Percentiles rank a stretch among this genome's conserved stretches.
These are phyloP conservation scores for Colletotrichum phormii DNA, from an alignment of 2,329 filamentous ascomycete genomes.

Conservation along the genomic window DNA sequence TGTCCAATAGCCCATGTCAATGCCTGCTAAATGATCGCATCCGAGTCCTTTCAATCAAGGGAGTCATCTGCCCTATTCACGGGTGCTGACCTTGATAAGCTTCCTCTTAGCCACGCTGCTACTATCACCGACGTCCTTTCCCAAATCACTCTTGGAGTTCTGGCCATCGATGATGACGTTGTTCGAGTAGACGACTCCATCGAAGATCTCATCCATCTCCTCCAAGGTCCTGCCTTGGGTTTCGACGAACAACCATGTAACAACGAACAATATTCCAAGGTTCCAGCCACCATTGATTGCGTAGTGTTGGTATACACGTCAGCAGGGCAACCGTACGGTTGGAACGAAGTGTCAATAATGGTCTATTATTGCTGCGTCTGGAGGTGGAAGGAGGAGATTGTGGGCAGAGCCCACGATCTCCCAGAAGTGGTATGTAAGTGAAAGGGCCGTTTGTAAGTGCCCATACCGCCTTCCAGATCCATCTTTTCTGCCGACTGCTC, in stretches of 20 bases:
- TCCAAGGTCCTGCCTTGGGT: neutral
- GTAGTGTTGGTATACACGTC: too few relatives aligned
- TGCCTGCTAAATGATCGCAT: neutral
- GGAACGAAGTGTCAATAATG: too few relatives aligned
- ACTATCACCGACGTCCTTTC: neutral
- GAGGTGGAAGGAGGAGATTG: too few relatives aligned
- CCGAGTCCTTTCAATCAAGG: neutral
- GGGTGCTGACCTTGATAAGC: neutral
- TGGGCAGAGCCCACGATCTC: too few relatives aligned
- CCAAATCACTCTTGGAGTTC: neutral
- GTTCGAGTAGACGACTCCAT: neutral
- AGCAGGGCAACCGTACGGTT: too few relatives aligned
- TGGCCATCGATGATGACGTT: neutral
- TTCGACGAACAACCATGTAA: neutral
- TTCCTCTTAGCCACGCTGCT: neutral
- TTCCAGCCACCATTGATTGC: too few relatives aligned
- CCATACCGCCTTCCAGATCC: too few relatives aligned
- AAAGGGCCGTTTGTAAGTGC: too few relatives aligned
- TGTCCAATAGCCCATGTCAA: neutral
- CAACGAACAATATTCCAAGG: neutral
- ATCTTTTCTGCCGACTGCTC: too few relatives aligned
- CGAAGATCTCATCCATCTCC: neutral
- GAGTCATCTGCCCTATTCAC: neutral
- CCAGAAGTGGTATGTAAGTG: too few relatives aligned
- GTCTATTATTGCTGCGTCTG: too few relatives aligned